Evolutionary conservation across 2,329 filamentous ascomycete genomes (phyloP).

Genomic region (Arthrocladium fulminans): DNA sequence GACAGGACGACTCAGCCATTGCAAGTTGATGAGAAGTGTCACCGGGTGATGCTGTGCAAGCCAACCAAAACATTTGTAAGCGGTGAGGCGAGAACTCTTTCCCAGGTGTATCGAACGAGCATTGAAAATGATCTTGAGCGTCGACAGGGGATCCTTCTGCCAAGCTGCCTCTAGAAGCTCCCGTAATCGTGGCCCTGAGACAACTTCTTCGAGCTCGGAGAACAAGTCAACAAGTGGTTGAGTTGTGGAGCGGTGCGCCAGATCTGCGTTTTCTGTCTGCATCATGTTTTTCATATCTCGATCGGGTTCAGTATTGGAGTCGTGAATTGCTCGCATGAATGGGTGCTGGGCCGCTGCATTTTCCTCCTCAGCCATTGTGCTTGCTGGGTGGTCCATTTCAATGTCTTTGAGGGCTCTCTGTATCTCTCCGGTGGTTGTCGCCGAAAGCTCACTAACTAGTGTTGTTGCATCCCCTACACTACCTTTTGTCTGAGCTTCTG

Average conservation of each 20-base stretch:
- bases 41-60: constrained; percentile 46
- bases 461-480: not conserved
- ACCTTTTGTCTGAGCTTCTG: not conserved
- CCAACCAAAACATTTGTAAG: constrained; percentile 51
- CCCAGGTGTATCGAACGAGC: constrained; percentile 53
- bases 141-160: constrained; percentile 39
- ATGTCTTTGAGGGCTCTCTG: not conserved
- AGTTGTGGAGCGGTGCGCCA: constrained; percentile 41
- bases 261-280: constrained; percentile 45
- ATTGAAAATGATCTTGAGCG: constrained; percentile 54
- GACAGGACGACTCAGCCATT: constrained; percentile 48
- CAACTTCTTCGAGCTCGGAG: constrained; percentile 39
- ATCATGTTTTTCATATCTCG: constrained; percentile 35
- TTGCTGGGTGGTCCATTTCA: not conserved
- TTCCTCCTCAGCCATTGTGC: not conserved
- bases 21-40: constrained; percentile 46
- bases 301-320: not conserved
- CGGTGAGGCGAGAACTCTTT: constrained; percentile 40
- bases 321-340: constrained; percentile 4
- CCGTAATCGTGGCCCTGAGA: constrained; percentile 31
- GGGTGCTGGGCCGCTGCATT: not conserved
- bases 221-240: constrained; percentile 47
- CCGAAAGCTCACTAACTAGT: not conserved
- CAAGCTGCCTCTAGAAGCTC: constrained; percentile 43
- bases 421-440: not conserved